Percentiles rank a stretch among this genome's conserved stretches.
phyloP scores from a whole-genome alignment of 73 alveolate species.

The Paramecium biaurelia region DNA sequence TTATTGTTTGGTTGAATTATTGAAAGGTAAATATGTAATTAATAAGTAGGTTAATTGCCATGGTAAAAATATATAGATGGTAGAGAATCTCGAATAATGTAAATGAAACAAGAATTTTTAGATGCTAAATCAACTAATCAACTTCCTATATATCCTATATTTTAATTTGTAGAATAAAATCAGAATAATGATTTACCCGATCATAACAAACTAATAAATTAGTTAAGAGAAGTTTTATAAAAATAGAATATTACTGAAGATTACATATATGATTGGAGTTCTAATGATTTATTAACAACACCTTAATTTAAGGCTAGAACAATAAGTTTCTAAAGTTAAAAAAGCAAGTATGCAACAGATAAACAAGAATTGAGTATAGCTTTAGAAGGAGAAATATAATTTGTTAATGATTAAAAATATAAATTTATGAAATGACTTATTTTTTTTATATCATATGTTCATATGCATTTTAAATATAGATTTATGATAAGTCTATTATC shows the following conservation, averaged over 20 bases:
- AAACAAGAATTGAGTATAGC: not conserved
- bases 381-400: not conserved
- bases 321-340: not conserved
- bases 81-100: conserved; percentile 2
- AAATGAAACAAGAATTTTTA: not conserved
- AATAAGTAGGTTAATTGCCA: not conserved
- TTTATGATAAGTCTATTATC: no score
- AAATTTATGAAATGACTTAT: not conserved
- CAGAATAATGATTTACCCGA: not conserved
- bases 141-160: not conserved
- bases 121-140: not conserved
- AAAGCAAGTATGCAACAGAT: not conserved
- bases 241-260: not conserved
- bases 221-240: not conserved
- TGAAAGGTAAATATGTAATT: not conserved
- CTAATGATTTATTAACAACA: not conserved
- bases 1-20: not conserved
- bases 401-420: not conserved
- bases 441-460: no score
- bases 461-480: no score
- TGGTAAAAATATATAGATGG: conserved; percentile 14
- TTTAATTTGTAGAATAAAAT: not conserved
- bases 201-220: not conserved
- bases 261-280: conserved; percentile 8
- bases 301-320: not conserved